Conservation (phyloP, 208 protist genomes). For the Leishmania arabica region DNA sequence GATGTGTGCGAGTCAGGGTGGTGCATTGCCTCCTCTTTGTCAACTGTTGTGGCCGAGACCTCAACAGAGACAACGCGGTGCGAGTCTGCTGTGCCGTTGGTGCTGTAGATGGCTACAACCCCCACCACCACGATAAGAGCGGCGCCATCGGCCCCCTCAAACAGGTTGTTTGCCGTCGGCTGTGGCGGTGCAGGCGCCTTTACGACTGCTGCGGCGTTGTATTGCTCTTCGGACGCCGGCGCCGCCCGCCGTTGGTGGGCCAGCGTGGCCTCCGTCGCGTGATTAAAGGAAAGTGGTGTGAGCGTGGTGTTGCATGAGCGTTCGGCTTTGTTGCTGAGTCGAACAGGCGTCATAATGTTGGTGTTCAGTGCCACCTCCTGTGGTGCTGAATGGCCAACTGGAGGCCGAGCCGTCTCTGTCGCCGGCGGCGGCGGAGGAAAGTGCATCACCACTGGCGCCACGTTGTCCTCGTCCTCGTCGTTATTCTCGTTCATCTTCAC, state of each 20-base stretch:
- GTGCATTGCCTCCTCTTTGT: background rate
- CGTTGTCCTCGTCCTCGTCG: constrained; percentile 3
- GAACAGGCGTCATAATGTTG: background rate
- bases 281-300: background rate
- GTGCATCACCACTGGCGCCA: background rate
- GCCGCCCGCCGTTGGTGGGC: background rate
- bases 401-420: no score
- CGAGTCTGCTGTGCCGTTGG: constrained; percentile 20
- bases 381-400: background rate
- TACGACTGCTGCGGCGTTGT: background rate
- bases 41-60: background rate
- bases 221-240: background rate
- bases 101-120: constrained; percentile 26
- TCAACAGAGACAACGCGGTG: constrained; percentile 22
- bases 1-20: background rate
- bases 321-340: background rate
- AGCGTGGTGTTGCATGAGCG: background rate
- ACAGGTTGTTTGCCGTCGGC: constrained; percentile 38
- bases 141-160: constrained; percentile 36
- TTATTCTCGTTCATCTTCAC: constrained; percentile 28
- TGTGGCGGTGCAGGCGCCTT: constrained; percentile 1
- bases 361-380: background rate
- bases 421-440: background rate
- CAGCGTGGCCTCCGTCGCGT: background rate
- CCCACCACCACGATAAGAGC: constrained; percentile 31